Evolutionary conservation across 768 basidiomycete species (phyloP).

Genomic region (Aureoboletus auriporus): DNA sequence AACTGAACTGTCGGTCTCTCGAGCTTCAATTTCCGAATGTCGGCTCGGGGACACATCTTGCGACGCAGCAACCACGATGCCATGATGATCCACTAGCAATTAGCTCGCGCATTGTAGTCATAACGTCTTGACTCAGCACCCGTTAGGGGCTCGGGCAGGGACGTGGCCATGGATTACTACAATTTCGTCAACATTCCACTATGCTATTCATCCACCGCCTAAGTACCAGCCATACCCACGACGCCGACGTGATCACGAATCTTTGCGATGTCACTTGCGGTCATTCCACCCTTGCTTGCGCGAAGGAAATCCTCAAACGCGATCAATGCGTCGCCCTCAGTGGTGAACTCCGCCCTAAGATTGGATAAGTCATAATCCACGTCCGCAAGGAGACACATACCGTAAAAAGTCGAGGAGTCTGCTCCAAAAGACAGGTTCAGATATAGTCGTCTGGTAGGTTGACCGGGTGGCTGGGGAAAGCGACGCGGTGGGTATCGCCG

Average conservation of each 20-base stretch:
- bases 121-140: too few relatives aligned
- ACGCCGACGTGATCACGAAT: conserved; percentile 88
- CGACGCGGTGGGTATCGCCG: conserved; percentile 44
- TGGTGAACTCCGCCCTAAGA: conserved; percentile 56
- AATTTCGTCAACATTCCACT: too few relatives aligned
- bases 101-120: too few relatives aligned
- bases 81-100: too few relatives aligned
- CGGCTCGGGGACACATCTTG: conserved; percentile 38
- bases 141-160: too few relatives aligned
- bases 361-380: background rate
- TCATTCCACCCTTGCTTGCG: conserved; percentile 76
- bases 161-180: too few relatives aligned
- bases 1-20: conserved; percentile 56
- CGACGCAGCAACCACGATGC: conserved; percentile 25
- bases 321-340: conserved; percentile 56
- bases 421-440: conserved; percentile 79
- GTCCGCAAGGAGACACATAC: conserved; percentile 25
- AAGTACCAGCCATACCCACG: conserved; percentile 80
- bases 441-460: conserved; percentile 44
- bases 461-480: conserved; percentile 34
- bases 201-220: too few relatives aligned
- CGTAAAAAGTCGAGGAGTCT: conserved; percentile 61
- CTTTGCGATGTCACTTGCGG: conserved; percentile 83
- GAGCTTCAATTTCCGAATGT: conserved; percentile 52
- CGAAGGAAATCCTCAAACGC: conserved; percentile 88